These are phyloP conservation scores for Penicillium waksmanii DNA, from an alignment of 495 filamentous ascomycete genomes.

Conservation along the genomic window DNA sequence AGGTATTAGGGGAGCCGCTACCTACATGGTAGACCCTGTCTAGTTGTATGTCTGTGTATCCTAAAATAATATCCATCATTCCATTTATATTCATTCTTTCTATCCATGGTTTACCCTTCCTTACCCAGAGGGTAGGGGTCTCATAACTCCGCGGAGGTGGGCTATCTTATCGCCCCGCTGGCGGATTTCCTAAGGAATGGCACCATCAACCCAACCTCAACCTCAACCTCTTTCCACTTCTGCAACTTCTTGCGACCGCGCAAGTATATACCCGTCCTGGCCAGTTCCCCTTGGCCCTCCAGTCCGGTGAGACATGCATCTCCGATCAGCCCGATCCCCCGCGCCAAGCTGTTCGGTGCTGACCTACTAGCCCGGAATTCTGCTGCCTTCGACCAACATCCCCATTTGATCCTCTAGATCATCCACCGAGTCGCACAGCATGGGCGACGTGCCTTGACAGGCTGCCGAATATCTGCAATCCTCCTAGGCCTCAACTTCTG, in stretches of 20 bases:
- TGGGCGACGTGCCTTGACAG: slow-evolving; percentile 27
- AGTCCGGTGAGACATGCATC: slow-evolving; percentile 2
- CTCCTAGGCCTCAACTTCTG: slow-evolving; percentile 9
- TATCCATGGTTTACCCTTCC: too few species aligned
- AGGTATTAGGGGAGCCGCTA: too few species aligned
- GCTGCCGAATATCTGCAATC: slow-evolving; percentile 12
- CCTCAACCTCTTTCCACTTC: neutral
- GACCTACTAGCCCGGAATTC: slow-evolving; percentile 17
- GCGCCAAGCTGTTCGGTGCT: slow-evolving; percentile 14
- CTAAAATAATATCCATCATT: too few species aligned
- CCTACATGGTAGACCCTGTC: too few species aligned
- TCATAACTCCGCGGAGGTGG: neutral
- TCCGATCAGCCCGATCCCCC: neutral
- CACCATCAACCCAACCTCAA: neutral
- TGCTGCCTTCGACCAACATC: slow-evolving; percentile 27
- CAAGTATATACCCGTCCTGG: neutral
- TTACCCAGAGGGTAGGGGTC: neutral
- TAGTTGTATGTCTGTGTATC: too few species aligned
- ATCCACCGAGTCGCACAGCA: slow-evolving; percentile 28
- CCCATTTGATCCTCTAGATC: neutral
- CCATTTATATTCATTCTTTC: too few species aligned
- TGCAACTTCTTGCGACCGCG: neutral
- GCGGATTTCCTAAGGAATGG: neutral
- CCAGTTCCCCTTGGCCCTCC: neutral
- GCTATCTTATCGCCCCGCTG: slow-evolving; percentile 15